These are phyloP conservation scores for Talaromyces borbonicus DNA, from an alignment of 495 filamentous ascomycete species.

Conservation along the genomic window DNA sequence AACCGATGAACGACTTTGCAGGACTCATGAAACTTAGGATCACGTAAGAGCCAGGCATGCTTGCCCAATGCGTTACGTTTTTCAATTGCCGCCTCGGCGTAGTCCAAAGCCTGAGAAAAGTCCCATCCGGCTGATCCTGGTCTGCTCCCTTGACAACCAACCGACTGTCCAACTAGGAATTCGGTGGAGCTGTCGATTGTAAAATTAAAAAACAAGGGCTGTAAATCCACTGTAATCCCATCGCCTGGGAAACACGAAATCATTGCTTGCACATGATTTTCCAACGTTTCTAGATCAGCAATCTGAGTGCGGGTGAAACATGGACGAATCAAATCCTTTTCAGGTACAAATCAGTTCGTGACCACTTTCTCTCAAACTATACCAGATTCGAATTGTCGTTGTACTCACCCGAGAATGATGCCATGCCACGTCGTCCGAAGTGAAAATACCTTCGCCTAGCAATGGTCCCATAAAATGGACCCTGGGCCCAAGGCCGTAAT, in stretches of 20 bases:
- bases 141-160: constrained; percentile 18
- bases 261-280: constrained; percentile 49
- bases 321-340: constrained; percentile 51
- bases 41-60: constrained; percentile 21
- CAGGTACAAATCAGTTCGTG: constrained; percentile 33
- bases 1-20: constrained; percentile 30
- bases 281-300: constrained; percentile 47
- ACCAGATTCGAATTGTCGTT: no score
- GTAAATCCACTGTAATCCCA: constrained; percentile 31
- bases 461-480: constrained; percentile 41
- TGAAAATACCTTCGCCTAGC: constrained; percentile 64
- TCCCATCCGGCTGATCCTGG: constrained; percentile 8
- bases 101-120: constrained; percentile 21
- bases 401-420: constrained; percentile 33
- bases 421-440: constrained; percentile 55
- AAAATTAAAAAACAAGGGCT: constrained; percentile 33
- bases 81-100: constrained; percentile 30
- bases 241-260: constrained; percentile 35
- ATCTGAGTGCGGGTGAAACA: constrained; percentile 54
- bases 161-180: constrained; percentile 41
- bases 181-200: constrained; percentile 50
- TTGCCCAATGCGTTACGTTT: constrained; percentile 29
- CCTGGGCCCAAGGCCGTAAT: constrained; percentile 51
- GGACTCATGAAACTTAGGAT: constrained; percentile 24
- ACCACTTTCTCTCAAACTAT: constrained; percentile 41